Evolutionary conservation across 2,329 filamentous ascomycete species (phyloP).

Genomic region (Phaeosphaeria sp.): DNA sequence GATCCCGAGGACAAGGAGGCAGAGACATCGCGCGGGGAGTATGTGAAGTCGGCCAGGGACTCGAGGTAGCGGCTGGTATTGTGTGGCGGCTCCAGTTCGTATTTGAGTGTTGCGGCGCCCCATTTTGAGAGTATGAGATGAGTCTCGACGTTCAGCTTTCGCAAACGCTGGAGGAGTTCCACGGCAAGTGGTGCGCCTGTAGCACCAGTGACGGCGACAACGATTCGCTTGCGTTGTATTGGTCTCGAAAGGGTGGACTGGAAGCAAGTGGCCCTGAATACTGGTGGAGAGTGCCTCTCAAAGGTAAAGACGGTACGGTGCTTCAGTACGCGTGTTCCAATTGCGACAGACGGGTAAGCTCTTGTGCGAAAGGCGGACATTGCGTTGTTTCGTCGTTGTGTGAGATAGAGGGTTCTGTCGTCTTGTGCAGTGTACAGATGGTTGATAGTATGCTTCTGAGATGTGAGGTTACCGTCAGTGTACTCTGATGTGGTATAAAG

Average conservation of each 20-base stretch:
- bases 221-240: slow-evolving; percentile 36
- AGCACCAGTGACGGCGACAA: slow-evolving; percentile 59
- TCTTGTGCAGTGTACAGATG: no score
- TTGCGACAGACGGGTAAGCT: no score
- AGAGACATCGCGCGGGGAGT: slow-evolving; percentile 49
- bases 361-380: no score
- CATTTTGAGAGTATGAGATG: slow-evolving; percentile 55
- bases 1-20: slow-evolving; percentile 55
- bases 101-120: slow-evolving; percentile 51
- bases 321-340: not conserved
- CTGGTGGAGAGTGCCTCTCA: not conserved
- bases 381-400: no score
- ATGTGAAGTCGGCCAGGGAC: not conserved
- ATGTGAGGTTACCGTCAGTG: no score
- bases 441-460: no score
- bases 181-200: slow-evolving; percentile 56
- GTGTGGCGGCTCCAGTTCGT: slow-evolving; percentile 14
- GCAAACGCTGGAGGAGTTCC: slow-evolving; percentile 50
- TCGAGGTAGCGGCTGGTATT: slow-evolving; percentile 2
- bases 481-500: no score
- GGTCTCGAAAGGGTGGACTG: not conserved
- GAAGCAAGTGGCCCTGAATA: not conserved
- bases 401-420: no score
- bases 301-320: not conserved
- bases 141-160: slow-evolving; percentile 47